A percentile compares a stretch with the other conserved stretches of the same genome.
Evolutionary conservation across 78 protist species (phyloP).

Genomic region (Dictyostelium capitatum): DNA sequence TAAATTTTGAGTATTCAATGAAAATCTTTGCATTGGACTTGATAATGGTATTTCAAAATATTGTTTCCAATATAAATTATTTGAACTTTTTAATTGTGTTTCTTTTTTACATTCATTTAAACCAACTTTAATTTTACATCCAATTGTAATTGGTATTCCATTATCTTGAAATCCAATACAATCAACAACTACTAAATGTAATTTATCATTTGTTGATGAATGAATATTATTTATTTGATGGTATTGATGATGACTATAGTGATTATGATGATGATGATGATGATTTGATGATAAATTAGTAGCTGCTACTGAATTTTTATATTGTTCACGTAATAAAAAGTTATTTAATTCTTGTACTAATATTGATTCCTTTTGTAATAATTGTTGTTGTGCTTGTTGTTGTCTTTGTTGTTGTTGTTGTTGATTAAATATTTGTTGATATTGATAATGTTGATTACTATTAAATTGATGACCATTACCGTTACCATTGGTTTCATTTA

Average conservation of each 20-base stretch:
- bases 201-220: slow-evolving; percentile 12
- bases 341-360: slow-evolving; percentile 5
- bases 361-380: background rate
- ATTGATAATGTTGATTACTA: background rate
- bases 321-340: background rate
- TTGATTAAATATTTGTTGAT: background rate
- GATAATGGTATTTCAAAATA: slow-evolving; percentile 59
- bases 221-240: background rate
- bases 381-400: background rate
- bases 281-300: background rate
- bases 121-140: slow-evolving; percentile 53
- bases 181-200: slow-evolving; percentile 32
- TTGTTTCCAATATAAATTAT: slow-evolving; percentile 40
- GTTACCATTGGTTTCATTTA: background rate
- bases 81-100: slow-evolving; percentile 7
- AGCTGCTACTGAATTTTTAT: background rate
- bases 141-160: background rate
- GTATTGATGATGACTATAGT: background rate
- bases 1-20: slow-evolving; percentile 35
- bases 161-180: slow-evolving; percentile 14
- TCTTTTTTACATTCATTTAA: slow-evolving; percentile 11
- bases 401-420: background rate
- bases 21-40: slow-evolving; percentile 46
- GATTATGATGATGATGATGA: background rate
- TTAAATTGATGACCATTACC: background rate